Conservation (phyloP, 148 eudicot species). For the Polygonum aviculare region DNA sequence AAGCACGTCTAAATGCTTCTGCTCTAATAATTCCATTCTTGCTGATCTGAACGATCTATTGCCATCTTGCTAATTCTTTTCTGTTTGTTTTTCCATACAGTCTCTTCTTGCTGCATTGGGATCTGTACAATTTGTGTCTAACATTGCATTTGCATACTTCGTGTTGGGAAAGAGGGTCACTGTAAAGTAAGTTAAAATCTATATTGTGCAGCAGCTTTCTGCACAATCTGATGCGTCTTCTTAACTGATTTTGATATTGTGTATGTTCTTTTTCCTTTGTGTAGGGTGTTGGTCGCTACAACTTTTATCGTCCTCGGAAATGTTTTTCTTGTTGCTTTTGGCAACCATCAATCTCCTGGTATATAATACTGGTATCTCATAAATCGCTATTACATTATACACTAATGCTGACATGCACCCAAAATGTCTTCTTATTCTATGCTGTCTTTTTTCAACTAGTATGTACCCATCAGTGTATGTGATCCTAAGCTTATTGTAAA, state of each 20-base stretch:
- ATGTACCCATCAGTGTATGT: not conserved
- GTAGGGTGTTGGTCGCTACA: slow-evolving; percentile 83
- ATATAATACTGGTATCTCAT: slow-evolving; percentile 15
- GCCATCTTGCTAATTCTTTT: not conserved
- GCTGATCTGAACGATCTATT: not conserved
- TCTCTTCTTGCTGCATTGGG: slow-evolving; percentile 98
- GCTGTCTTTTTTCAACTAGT: not conserved
- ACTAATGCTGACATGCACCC: not conserved
- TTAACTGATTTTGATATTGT: not conserved
- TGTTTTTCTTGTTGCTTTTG: slow-evolving; percentile 90
- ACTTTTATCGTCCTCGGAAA: slow-evolving; percentile 88
- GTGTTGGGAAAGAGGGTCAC: slow-evolving; percentile 72
- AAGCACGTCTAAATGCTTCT: not conserved
- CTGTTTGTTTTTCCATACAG: slow-evolving; percentile 32
- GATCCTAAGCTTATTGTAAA: not conserved
- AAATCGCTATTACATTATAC: not conserved
- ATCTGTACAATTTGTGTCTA: slow-evolving; percentile 91
- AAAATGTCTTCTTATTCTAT: not conserved
- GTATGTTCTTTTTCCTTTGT: slow-evolving; percentile 5
- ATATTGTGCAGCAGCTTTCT: not conserved
- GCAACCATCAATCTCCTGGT: slow-evolving; percentile 99
- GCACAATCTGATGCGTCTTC: not conserved
- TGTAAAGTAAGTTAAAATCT: slow-evolving; percentile 60
- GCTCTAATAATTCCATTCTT: not conserved
- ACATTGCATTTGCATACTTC: slow-evolving; percentile 81